phyloP scores from a whole-genome alignment of 1,139 yeast species.

The Pichia sp. region DNA sequence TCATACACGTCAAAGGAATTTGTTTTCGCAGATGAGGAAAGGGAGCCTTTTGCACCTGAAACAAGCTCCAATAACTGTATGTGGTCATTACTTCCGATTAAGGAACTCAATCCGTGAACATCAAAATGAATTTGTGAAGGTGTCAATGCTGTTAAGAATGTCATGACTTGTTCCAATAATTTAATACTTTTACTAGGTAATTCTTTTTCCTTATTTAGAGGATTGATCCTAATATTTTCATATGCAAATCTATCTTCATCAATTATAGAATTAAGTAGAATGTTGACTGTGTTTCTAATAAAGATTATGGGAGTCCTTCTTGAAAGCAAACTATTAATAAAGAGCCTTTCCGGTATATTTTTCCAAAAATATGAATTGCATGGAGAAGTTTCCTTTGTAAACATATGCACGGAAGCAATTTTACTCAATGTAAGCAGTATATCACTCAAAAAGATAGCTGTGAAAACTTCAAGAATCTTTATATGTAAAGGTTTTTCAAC shows the following conservation, averaged over 20 bases:
- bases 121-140: conserved; percentile 35
- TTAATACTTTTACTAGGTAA: conserved; percentile 19
- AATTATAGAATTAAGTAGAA: conserved; percentile 35
- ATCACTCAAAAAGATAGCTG: conserved; percentile 46
- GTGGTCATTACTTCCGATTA: conserved; percentile 44
- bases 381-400: conserved; percentile 8
- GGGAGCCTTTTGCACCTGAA: conserved; percentile 17
- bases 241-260: conserved; percentile 29
- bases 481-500: conserved; percentile 37
- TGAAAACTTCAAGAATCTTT: conserved; percentile 41
- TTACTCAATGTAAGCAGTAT: conserved; percentile 38
- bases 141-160: conserved; percentile 30
- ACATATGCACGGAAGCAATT: conserved; percentile 19
- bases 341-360: conserved; percentile 19
- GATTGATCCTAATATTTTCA: conserved; percentile 14
- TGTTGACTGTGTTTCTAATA: conserved; percentile 33
- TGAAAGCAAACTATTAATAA: conserved; percentile 24
- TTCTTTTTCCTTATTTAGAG: conserved; percentile 5
- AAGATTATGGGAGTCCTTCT: conserved; percentile 25
- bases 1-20: conserved; percentile 23
- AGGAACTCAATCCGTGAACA: conserved; percentile 47
- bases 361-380: conserved; percentile 20
- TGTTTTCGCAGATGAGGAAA: conserved; percentile 19
- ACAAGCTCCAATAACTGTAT: conserved; percentile 25
- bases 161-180: conserved; percentile 24